Percentiles rank a stretch among this genome's conserved stretches.
Evolutionary conservation across 225 moss, liverwort and hornwort genomes (phyloP).

Genomic region (Rhytidiadelphus loreus): DNA sequence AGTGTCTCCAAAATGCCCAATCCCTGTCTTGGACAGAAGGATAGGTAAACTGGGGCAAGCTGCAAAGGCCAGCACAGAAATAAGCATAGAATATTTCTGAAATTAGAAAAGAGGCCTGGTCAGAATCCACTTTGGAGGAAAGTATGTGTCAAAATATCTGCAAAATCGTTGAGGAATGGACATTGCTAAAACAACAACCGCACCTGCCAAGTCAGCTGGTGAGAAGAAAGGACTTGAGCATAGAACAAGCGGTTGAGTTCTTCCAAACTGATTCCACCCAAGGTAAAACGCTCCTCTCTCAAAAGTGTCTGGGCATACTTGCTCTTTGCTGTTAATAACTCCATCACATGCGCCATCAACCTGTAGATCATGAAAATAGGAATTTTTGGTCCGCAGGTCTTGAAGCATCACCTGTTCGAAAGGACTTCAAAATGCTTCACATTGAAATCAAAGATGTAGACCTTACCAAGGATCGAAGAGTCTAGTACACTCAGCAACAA

Average conservation of each 20-base stretch:
- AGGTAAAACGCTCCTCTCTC: constrained; percentile 52
- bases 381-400: not conserved
- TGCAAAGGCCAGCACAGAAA: constrained; percentile 21
- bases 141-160: not conserved
- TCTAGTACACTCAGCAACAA: constrained; percentile 78
- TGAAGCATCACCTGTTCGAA: not conserved
- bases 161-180: not conserved
- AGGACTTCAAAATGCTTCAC: not conserved
- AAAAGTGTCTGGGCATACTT: constrained; percentile 65
- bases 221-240: constrained; percentile 81
- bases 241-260: constrained; percentile 81
- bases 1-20: constrained; percentile 77
- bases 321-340: constrained; percentile 83
- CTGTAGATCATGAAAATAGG: constrained; percentile 16
- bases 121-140: not conserved
- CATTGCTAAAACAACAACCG: not conserved
- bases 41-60: constrained; percentile 85
- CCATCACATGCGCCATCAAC: constrained; percentile 88
- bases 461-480: constrained; percentile 86
- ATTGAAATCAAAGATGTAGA: not conserved
- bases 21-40: constrained; percentile 84
- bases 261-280: constrained; percentile 89
- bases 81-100: not conserved
- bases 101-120: not conserved
- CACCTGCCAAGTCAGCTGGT: constrained; percentile 95